Base-by-base conservation (phyloP, 2,329 filamentous ascomycete genomes). In the Alternaria viburni region DNA sequence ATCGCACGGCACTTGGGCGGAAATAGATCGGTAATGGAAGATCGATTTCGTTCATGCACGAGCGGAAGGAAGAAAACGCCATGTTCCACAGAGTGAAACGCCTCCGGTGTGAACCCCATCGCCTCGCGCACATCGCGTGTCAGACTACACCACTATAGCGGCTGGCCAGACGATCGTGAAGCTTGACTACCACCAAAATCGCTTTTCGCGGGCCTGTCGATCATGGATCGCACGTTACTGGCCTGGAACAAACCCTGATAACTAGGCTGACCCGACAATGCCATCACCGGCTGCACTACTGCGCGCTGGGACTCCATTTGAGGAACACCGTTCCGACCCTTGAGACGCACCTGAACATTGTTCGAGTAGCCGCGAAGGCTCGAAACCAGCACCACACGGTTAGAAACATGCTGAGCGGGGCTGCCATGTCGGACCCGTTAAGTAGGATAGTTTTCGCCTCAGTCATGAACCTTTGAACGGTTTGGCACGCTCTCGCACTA, bases 141-240 rank as follows among this genome's bases (percentile, higher is more conserved):
- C 77, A 79, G 69, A 69, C 65, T 62, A 66, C 65, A 70, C 60
- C 61, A 68, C 59, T 67, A 64, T 65, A 63, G 75, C 73, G 69
- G 65, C 70, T 74, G 69, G 66, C 77, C 77, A 77, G 70, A 78
- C 78, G 67, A 61, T 71, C 57, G 67, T 80, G 77, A 79, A 69
- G 79, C 77, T 72, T 59, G 28, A 47, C 55, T 56, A 26, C 64
- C 69, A 60, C 61, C 64, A 74, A 65, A 69, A 64, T 54, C 25
- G 21, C 51, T 51, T 45, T 66, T 32, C 51, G 43, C 49, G 57
- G 65, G 63, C 72, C 69, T 69, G 69, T 69, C 57, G 41, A 66
- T 62, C 67, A 69, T 69, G 61, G 67, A 55, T 72, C 56, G 62
- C 57, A 57, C 44, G 50, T 61, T 32, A 49, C 45, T 49, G 57